Conservation (phyloP, 352 stramenopile genomes). For the Pythium sp. region DNA sequence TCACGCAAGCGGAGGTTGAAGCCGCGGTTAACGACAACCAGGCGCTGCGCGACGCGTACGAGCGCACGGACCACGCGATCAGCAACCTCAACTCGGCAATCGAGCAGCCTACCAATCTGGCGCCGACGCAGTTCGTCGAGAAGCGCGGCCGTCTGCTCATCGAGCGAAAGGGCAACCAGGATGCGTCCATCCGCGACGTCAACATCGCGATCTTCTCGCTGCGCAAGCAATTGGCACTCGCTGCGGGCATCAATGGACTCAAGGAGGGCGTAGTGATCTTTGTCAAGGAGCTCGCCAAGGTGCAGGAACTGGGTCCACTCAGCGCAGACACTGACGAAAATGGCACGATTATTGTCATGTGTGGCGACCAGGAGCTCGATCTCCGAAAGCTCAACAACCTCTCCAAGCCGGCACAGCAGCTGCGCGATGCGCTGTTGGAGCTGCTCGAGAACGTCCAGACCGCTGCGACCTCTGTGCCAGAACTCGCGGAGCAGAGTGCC, state of each 20-base stretch:
- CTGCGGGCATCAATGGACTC: slow-evolving; percentile 33
- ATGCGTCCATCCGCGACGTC: slow-evolving; percentile 24
- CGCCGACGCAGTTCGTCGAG: slow-evolving; percentile 25
- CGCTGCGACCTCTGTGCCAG: slow-evolving; percentile 40
- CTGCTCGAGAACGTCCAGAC: slow-evolving; percentile 54
- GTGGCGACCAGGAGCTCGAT: slow-evolving; percentile 41
- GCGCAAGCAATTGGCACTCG: slow-evolving; percentile 42
- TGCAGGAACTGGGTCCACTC: slow-evolving; percentile 35
- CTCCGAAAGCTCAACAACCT: slow-evolving; percentile 49
- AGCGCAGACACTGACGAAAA: slow-evolving; percentile 37
- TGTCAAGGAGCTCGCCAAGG: slow-evolving; percentile 42
- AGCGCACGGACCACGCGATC: slow-evolving; percentile 24
- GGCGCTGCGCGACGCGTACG: slow-evolving; percentile 27
- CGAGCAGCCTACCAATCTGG: slow-evolving; percentile 30
- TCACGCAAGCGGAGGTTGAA: slow-evolving; percentile 25
- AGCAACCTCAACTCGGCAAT: slow-evolving; percentile 32
- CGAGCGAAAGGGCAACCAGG: slow-evolving; percentile 23
- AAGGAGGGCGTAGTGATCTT: slow-evolving; percentile 36
- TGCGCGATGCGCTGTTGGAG: slow-evolving; percentile 48
- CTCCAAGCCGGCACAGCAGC: slow-evolving; percentile 30
- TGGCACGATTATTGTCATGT: slow-evolving; percentile 41
- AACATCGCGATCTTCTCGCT: slow-evolving; percentile 33
- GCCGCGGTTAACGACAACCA: slow-evolving; percentile 16
- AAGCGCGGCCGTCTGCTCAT: slow-evolving; percentile 41
- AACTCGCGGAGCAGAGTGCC: slow-evolving; percentile 37